These are phyloP conservation scores for Tetragonia tetragonoides DNA, from an alignment of 148 eudicot genomes.

Conservation along the genomic window DNA sequence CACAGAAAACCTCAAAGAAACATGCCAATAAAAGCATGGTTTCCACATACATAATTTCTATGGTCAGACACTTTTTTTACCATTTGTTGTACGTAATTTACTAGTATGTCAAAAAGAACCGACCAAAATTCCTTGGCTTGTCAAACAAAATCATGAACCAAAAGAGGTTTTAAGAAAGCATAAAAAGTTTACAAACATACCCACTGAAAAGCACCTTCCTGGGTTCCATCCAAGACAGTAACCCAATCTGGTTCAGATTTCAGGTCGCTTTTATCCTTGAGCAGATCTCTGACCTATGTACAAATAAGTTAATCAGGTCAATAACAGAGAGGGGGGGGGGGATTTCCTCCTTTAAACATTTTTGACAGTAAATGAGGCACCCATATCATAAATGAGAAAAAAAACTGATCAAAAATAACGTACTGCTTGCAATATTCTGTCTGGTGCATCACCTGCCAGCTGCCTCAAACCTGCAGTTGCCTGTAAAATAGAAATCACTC, in stretches of 20 bases:
- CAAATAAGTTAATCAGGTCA: constrained; percentile 18
- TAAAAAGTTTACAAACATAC: constrained; percentile 43
- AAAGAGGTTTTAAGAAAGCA: not conserved
- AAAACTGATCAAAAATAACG: constrained; percentile 17
- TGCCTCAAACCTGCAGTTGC: constrained; percentile 99
- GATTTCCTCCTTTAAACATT: not conserved
- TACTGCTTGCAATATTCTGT: constrained; percentile 92
- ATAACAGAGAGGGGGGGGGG: too few relatives aligned
- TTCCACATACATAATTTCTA: not conserved
- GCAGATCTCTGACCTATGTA: constrained; percentile 68
- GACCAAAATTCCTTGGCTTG: not conserved
- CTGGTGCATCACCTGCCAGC: constrained; percentile 81
- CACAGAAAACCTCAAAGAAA: not conserved
- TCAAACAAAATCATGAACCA: constrained; percentile 13
- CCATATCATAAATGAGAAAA: not conserved
- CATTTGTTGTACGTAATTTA: not conserved
- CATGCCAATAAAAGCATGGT: not conserved
- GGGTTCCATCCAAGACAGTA: constrained; percentile 87
- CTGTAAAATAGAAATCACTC: constrained; percentile 31
- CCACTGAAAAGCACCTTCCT: constrained; percentile 99
- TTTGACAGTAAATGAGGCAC: not conserved
- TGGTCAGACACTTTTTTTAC: too few relatives aligned
- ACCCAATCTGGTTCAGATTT: constrained; percentile 69
- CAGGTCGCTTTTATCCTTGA: constrained; percentile 59
- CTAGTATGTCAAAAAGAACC: not conserved